phyloP scores from a whole-genome alignment of 208 protist species.

The Leishmania gerbilli region DNA sequence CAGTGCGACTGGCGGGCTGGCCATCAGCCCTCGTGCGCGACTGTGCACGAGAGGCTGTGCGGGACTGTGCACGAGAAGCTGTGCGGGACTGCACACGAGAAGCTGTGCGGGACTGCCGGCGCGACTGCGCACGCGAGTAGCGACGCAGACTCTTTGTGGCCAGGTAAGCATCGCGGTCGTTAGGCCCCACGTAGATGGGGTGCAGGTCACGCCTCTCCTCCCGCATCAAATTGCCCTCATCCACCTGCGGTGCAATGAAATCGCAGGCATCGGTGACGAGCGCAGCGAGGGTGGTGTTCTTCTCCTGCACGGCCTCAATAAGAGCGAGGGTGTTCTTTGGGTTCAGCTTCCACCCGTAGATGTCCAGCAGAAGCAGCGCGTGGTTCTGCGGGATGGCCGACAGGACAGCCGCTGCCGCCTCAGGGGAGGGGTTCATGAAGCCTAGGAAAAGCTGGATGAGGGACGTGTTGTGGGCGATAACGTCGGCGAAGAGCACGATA shows the following conservation, averaged over 20 bases:
- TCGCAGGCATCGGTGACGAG: constrained; percentile 83
- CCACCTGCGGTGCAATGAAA: constrained; percentile 54
- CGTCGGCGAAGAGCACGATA: constrained; percentile 67
- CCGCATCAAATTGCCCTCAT: constrained; percentile 62
- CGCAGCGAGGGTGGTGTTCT: constrained; percentile 56
- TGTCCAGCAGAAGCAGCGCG: constrained; percentile 78
- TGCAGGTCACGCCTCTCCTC: constrained; percentile 57
- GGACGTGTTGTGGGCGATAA: constrained; percentile 68
- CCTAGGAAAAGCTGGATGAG: constrained; percentile 92
- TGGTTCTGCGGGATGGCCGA: constrained; percentile 55
- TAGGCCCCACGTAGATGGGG: constrained; percentile 81
- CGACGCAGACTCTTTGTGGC: constrained; percentile 81
- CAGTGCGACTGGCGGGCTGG: constrained; percentile 24
- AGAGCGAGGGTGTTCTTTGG: constrained; percentile 36
- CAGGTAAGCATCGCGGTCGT: constrained; percentile 86
- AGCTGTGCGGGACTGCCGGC: constrained; percentile 54
- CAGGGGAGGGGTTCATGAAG: constrained; percentile 82
- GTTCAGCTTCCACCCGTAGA: constrained; percentile 84
- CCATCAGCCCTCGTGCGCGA: constrained; percentile 14
- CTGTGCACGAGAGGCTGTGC: neutral
- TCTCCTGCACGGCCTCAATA: constrained; percentile 52
- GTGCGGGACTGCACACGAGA: constrained; percentile 12
- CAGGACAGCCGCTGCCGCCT: constrained; percentile 61
- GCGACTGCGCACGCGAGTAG: constrained; percentile 78
- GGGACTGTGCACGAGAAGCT: constrained; percentile 31